Percentiles rank a stretch among this genome's conserved stretches.
These are phyloP conservation scores for Salvia splendens DNA, from an alignment of 257 asterid genomes.

Conservation along the genomic window DNA sequence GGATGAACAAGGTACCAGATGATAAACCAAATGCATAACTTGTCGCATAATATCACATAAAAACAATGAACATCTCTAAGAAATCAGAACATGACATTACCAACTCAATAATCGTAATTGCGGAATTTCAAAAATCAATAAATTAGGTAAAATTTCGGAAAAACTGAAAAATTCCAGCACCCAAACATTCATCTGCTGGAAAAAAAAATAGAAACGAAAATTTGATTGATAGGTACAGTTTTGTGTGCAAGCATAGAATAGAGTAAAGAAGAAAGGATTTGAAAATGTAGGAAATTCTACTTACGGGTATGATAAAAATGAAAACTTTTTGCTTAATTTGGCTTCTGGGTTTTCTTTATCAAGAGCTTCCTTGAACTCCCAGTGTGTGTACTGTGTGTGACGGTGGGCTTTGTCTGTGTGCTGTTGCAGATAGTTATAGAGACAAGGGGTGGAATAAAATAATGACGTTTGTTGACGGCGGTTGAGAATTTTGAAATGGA, in stretches of 20 bases:
- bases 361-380: constrained; percentile 27
- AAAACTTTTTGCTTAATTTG: constrained; percentile 11
- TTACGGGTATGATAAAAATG: constrained; percentile 30
- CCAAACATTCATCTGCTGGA: constrained; percentile 26
- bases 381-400: constrained; percentile 31
- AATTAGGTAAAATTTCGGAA: constrained; percentile 3
- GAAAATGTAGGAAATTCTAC: constrained; percentile 26
- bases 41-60: not conserved
- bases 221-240: constrained; percentile 33
- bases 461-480: constrained; percentile 59
- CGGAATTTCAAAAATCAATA: constrained; percentile 4
- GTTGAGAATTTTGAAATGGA: constrained; percentile 44
- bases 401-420: constrained; percentile 36
- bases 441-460: constrained; percentile 27
- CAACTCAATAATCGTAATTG: not conserved
- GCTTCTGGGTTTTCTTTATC: constrained; percentile 29
- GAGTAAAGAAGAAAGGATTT: not conserved
- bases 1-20: constrained; percentile 14
- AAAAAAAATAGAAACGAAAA: not conserved
- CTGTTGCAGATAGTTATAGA: constrained; percentile 47
- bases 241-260: constrained; percentile 4
- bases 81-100: constrained; percentile 20
- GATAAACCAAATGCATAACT: not conserved
- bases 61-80: constrained; percentile 1
- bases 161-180: not conserved